Evolutionary conservation across 2,329 filamentous ascomycete species (phyloP).

Genomic region (Penicillium sp.): DNA sequence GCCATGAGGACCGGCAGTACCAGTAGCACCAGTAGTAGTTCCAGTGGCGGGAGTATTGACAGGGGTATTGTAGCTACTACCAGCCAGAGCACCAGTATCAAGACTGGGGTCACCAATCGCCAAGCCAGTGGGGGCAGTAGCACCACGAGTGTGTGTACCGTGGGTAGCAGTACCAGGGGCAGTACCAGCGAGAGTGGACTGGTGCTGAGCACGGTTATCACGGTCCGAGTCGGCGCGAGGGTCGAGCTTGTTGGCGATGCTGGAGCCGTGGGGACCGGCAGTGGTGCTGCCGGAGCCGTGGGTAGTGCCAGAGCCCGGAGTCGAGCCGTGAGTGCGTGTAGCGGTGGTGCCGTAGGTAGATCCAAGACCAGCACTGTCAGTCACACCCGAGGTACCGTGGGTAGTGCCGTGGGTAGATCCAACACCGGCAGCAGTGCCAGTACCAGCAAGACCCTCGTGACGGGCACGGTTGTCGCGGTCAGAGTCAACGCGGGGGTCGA

Average conservation of each 20-base stretch:
- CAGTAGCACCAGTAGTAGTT: background rate
- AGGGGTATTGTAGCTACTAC: slow-evolving; percentile 1
- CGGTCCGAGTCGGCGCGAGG: slow-evolving; percentile 40
- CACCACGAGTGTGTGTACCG: background rate
- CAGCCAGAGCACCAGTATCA: background rate
- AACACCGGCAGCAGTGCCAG: background rate
- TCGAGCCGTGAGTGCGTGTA: slow-evolving; percentile 8
- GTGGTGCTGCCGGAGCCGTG: slow-evolving; percentile 16
- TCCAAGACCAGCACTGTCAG: background rate
- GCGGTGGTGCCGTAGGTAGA: background rate
- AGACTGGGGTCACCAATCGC: background rate
- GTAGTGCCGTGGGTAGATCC: background rate
- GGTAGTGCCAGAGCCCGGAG: background rate
- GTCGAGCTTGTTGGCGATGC: slow-evolving; percentile 32
- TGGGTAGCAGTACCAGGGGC: background rate
- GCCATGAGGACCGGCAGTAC: slow-evolving; percentile 6
- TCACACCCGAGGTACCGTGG: background rate
- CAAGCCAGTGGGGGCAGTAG: background rate
- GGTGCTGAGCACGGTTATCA: slow-evolving; percentile 14
- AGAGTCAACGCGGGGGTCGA: background rate
- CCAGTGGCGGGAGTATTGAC: background rate
- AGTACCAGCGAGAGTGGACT: background rate
- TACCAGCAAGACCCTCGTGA: background rate
- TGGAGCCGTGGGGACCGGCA: slow-evolving; percentile 37
- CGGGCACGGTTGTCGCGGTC: slow-evolving; percentile 3